These are phyloP conservation scores for Globisporangium megalacanthum DNA, from an alignment of 352 stramenopile genomes.

Conservation along the genomic window DNA sequence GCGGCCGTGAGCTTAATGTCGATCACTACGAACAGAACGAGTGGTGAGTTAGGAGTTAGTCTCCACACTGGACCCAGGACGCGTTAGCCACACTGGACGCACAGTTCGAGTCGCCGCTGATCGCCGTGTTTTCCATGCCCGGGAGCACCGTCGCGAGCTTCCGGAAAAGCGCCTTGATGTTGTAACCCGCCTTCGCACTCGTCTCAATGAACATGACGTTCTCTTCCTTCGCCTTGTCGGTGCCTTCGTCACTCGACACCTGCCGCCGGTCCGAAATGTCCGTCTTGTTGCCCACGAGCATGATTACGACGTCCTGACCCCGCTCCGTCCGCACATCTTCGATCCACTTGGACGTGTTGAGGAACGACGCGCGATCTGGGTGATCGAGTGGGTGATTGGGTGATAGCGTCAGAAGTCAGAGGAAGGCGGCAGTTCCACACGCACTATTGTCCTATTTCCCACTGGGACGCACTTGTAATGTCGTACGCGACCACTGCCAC, in stretches of 20 bases:
- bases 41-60: too few species aligned
- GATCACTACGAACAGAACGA: slow-evolving; percentile 42
- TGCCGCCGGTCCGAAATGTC: slow-evolving; percentile 97
- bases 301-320: slow-evolving; percentile 99
- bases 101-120: slow-evolving; percentile 85
- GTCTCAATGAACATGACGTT: slow-evolving; percentile 99
- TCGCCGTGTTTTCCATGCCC: slow-evolving; percentile 91
- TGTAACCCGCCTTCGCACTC: slow-evolving; percentile 96
- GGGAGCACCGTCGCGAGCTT: slow-evolving; percentile 98
- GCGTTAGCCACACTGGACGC: slow-evolving; percentile 16
- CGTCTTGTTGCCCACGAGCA: slow-evolving; percentile 99
- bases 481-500: slow-evolving; percentile 99
- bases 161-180: slow-evolving; percentile 99
- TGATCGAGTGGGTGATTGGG: neutral
- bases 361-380: slow-evolving; percentile 93
- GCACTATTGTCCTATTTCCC: neutral
- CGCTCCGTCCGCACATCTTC: slow-evolving; percentile 98
- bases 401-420: neutral
- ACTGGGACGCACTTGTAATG: slow-evolving; percentile 90
- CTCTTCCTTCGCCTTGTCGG: slow-evolving; percentile 97
- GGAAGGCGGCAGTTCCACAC: neutral
- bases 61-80: too few species aligned
- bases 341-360: slow-evolving; percentile 99
- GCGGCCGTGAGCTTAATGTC: slow-evolving; percentile 87
- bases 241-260: slow-evolving; percentile 97